phyloP scores from a whole-genome alignment of 768 basidiomycete species.

The Phylloporus rhodoxanthus region DNA sequence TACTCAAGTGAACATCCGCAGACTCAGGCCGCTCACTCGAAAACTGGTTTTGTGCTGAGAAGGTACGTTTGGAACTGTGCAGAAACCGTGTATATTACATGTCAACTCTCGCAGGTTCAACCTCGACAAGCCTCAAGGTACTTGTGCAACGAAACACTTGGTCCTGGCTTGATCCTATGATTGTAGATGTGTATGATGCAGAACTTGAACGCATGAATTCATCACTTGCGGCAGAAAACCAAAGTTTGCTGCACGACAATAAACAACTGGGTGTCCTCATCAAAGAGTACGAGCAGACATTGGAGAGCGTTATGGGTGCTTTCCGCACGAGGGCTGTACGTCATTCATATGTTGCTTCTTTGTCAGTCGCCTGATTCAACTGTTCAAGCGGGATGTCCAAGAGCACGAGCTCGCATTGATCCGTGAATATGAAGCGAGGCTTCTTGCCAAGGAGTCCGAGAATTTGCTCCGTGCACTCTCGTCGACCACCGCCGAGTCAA shows the following conservation, averaged over 20 bases:
- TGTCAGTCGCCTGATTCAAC: neutral
- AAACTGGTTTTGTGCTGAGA: conserved; percentile 87
- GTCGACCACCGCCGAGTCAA: conserved; percentile 59
- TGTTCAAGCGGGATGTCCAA: conserved; percentile 77
- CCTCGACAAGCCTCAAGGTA: conserved; percentile 81
- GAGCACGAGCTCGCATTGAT: conserved; percentile 86
- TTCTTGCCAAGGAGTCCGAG: conserved; percentile 72
- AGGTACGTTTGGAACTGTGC: conserved; percentile 41
- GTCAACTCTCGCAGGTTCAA: conserved; percentile 55
- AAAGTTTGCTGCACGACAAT: conserved; percentile 84
- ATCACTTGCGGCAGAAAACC: conserved; percentile 76
- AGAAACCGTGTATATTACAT: neutral
- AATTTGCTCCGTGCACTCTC: conserved; percentile 52
- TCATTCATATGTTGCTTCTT: conserved; percentile 15
- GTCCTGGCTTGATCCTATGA: neutral
- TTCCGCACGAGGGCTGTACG: conserved; percentile 89
- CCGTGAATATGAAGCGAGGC: conserved; percentile 82
- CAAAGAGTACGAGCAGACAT: conserved; percentile 94
- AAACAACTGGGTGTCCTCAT: conserved; percentile 87
- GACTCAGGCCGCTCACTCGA: conserved; percentile 84
- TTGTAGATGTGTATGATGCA: conserved; percentile 78
- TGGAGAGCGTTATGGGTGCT: conserved; percentile 88
- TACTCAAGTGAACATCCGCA: conserved; percentile 26
- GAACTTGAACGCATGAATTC: conserved; percentile 88
- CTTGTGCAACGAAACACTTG: neutral